Evolutionary conservation across 306 rosid genomes (phyloP).

Genomic region (Alnus glutinosa): DNA sequence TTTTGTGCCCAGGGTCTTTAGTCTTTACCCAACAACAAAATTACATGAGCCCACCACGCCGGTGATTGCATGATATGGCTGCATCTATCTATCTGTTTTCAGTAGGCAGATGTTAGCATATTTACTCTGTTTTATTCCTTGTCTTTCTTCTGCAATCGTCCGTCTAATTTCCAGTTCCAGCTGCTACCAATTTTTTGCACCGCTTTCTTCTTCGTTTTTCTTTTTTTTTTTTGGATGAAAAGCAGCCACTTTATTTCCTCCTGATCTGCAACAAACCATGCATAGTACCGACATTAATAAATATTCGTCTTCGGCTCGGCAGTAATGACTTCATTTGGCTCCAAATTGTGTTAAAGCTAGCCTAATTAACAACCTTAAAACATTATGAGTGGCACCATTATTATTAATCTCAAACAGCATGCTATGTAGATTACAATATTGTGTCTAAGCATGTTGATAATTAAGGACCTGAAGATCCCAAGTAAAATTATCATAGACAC

Average conservation of each 20-base stretch:
- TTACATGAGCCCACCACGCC: not conserved
- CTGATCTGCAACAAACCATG: no score
- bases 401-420: not conserved
- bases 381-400: not conserved
- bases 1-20: not conserved
- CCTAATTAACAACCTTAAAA: slow-evolving; percentile 5
- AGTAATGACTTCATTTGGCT: not conserved
- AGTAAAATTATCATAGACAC: not conserved
- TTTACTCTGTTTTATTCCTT: not conserved
- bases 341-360: not conserved
- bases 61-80: slow-evolving; percentile 2
- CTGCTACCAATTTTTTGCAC: no score
- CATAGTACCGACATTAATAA: not conserved
- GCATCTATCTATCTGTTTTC: not conserved
- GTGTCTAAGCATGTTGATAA: slow-evolving; percentile 14
- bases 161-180: no score
- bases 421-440: not conserved
- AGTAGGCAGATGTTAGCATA: not conserved
- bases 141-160: not conserved
- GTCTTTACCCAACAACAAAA: no score
- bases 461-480: slow-evolving; percentile 12
- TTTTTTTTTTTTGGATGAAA: no score
- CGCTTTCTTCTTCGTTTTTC: no score
- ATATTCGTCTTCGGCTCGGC: not conserved
- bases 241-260: not conserved